A percentile compares a stretch with the other conserved stretches of the same genome.
phyloP scores from a whole-genome alignment of 345 rosid species.

The Garcia nutans region DNA sequence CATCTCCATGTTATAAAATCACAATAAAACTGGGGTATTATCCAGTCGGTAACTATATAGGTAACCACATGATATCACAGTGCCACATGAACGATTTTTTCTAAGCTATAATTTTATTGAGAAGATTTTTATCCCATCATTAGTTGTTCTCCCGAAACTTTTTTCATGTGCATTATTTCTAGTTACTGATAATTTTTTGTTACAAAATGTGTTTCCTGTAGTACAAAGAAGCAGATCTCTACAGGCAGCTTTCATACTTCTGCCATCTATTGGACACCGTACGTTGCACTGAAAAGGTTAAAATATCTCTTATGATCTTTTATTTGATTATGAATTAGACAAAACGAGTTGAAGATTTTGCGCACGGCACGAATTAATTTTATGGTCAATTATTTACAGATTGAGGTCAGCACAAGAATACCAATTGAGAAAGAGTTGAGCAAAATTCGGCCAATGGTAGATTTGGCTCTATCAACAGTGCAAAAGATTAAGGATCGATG shows the following conservation, averaged over 20 bases:
- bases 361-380: not conserved
- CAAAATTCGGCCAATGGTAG: constrained; percentile 55
- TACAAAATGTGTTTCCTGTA: constrained; percentile 21
- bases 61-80: not conserved
- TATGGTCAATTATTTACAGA: constrained; percentile 35
- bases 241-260: constrained; percentile 85
- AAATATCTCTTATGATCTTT: not conserved
- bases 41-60: not conserved
- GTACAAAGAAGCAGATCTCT: constrained; percentile 90
- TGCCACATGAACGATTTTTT: too few species aligned
- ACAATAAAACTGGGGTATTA: too few species aligned
- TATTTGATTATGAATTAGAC: not conserved
- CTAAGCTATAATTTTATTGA: too few species aligned
- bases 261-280: constrained; percentile 73
- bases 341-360: too few species aligned
- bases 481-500: constrained; percentile 62
- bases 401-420: constrained; percentile 47
- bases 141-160: too few species aligned
- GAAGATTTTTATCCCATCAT: too few species aligned
- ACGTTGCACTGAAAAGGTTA: constrained; percentile 71
- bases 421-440: constrained; percentile 59
- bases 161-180: too few species aligned
- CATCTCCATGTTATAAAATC: too few species aligned
- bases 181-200: constrained; percentile 2
- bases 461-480: constrained; percentile 50